Evolutionary conservation across 768 basidiomycete genomes (phyloP), one percentile per base, ranked within the genome.

Genomic region (Termitomyces sp.): DNA sequence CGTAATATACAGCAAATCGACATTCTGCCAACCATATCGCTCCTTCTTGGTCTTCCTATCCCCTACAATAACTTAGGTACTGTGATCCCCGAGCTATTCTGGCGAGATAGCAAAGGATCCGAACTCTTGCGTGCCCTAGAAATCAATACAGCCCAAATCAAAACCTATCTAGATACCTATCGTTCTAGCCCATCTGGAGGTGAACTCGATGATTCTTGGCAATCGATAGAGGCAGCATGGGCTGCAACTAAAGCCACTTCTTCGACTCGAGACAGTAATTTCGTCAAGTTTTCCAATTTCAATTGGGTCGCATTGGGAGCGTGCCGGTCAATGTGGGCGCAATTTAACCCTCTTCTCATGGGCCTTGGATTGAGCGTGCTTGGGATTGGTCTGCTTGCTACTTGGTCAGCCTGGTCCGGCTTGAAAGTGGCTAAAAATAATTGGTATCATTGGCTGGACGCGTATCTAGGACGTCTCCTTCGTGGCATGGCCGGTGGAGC

Each of bases 51-150:
- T 14, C 76, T 97, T 2, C 93, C 95, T 0, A 90, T 99, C 42
- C 97, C 97, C 0, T 98, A 88, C 75, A 97, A 95, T 71, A 98
- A 95, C 64, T 86, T 99, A 10, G 97, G 97, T 0, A 84, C 79
- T 5, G 73, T 97, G 58, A 92, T 99, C 32, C 96, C 97, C 0
- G 96, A 98, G 66, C 73, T 96, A 10, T 98, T 99, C 72, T 82
- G 82, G 75, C 79, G 81, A 49, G 76, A 77, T 50, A 60, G 62
- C 36, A 64, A 67, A 2, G 73, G 75, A 10, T 58, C 68, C 12
- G 69, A 70, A 13, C 75, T 94, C 3, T 71, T 72, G 32, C 74
- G 72, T 5, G 94, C 93, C 0, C 77, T 94, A 13, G 69, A 81
- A 56, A 69, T 86, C 56, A 96, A 96, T 63, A 79, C 81, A 0